Percentiles rank a stretch among this genome's conserved stretches.
These are phyloP conservation scores for Backusella sp. DNA, from an alignment of 192 early-diverging fungal genomes.

Conservation along the genomic window DNA sequence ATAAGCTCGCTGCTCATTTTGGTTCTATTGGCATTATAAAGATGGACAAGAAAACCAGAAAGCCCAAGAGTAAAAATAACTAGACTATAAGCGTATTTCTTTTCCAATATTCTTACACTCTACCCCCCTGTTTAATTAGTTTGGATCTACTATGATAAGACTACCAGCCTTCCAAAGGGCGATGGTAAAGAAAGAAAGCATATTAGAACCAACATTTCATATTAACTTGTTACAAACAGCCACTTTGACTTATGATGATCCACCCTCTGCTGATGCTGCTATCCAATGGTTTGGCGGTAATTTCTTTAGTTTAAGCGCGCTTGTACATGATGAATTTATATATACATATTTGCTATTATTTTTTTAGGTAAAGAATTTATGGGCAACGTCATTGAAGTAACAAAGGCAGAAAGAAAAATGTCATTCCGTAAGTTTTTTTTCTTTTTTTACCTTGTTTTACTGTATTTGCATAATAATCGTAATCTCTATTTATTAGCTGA, in stretches of 20 bases:
- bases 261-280: slow-evolving; percentile 63
- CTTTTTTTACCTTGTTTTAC: too few relatives aligned
- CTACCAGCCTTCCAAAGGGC: slow-evolving; percentile 63
- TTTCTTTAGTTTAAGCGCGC: slow-evolving; percentile 22
- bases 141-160: slow-evolving; percentile 70
- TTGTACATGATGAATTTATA: neutral
- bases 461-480: too few relatives aligned
- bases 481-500: neutral
- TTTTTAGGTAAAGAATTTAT: slow-evolving; percentile 49
- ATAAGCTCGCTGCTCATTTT: slow-evolving; percentile 59
- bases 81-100: neutral
- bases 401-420: slow-evolving; percentile 57
- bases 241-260: slow-evolving; percentile 77
- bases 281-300: slow-evolving; percentile 74
- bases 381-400: slow-evolving; percentile 57
- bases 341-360: neutral
- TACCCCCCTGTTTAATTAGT: slow-evolving; percentile 36
- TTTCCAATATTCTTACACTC: slow-evolving; percentile 42
- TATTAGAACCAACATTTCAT: neutral
- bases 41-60: slow-evolving; percentile 58
- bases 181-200: slow-evolving; percentile 46
- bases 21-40: slow-evolving; percentile 73
- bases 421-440: slow-evolving; percentile 29
- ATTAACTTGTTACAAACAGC: slow-evolving; percentile 34
- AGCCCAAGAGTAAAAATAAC: slow-evolving; percentile 54